Conservation (phyloP, 1,284 basidiomycete species). For the Pseudozyma flocculosa region DNA sequence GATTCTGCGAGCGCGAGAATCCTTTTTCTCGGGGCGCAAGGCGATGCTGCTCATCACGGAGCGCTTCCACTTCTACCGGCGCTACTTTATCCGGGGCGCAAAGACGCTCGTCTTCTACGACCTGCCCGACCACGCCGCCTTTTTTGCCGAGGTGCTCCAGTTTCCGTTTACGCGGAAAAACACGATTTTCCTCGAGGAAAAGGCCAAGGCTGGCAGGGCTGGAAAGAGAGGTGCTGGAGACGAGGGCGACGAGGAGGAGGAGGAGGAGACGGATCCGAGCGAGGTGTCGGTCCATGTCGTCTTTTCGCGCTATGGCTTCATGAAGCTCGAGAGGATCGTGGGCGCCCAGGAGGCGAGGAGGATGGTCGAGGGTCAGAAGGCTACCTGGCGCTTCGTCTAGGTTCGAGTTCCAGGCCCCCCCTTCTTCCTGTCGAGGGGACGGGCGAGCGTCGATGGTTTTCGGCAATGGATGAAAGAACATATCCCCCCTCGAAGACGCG, state of each 20-base stretch:
- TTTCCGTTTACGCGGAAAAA: slow-evolving; percentile 74
- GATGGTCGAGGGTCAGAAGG: slow-evolving; percentile 42
- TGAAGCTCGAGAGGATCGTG: slow-evolving; percentile 78
- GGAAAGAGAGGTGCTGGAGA: neutral
- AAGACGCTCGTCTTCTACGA: slow-evolving; percentile 90
- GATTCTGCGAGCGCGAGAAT: slow-evolving; percentile 85
- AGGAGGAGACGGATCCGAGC: slow-evolving; percentile 68
- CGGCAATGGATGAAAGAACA: too few relatives aligned
- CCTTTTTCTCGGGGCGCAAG: slow-evolving; percentile 86
- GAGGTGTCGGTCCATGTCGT: slow-evolving; percentile 66
- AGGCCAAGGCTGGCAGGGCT: slow-evolving; percentile 4
- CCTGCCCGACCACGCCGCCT: slow-evolving; percentile 83
- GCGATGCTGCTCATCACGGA: slow-evolving; percentile 88
- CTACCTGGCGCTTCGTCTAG: slow-evolving; percentile 48
- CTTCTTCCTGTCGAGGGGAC: too few relatives aligned
- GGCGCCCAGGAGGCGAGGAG: slow-evolving; percentile 54
- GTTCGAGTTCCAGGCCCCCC: too few relatives aligned
- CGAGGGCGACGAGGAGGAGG: slow-evolving; percentile 11
- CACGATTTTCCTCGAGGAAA: slow-evolving; percentile 7
- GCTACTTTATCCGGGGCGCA: slow-evolving; percentile 72
- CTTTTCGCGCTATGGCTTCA: slow-evolving; percentile 84
- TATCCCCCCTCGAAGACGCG: too few relatives aligned
- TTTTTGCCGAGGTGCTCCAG: slow-evolving; percentile 83
- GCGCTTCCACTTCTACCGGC: slow-evolving; percentile 94
- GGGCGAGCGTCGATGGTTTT: too few relatives aligned